A percentile compares a stretch with the other conserved stretches of the same genome.
Evolutionary conservation across 1,139 yeast genomes (phyloP).

Genomic region (Torulaspora globosa): DNA sequence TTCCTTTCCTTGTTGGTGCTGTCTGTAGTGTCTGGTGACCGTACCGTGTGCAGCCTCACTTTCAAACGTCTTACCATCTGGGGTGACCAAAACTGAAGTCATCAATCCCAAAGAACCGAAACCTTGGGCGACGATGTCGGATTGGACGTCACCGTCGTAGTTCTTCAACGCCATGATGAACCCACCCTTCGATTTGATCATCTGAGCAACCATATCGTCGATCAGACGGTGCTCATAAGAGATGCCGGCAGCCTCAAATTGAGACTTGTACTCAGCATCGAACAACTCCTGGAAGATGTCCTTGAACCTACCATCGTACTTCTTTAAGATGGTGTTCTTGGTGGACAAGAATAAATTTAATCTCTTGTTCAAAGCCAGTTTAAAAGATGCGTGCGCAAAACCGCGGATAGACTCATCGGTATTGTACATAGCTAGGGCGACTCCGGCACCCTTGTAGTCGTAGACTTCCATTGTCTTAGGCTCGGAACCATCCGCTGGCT

Average conservation of each 20-base stretch:
- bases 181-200: conserved; percentile 82
- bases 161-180: conserved; percentile 79
- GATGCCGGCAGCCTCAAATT: conserved; percentile 63
- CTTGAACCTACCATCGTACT: conserved; percentile 77
- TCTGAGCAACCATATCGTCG: conserved; percentile 87
- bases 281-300: conserved; percentile 70
- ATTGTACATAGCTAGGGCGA: conserved; percentile 78
- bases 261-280: conserved; percentile 51
- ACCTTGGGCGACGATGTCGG: conserved; percentile 83
- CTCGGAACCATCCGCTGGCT: conserved; percentile 48
- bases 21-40: conserved; percentile 82
- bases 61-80: conserved; percentile 80
- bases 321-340: conserved; percentile 75
- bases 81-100: conserved; percentile 82
- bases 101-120: conserved; percentile 79
- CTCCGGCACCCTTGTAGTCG: conserved; percentile 60
- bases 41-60: conserved; percentile 88
- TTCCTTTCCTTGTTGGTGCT: conserved; percentile 77
- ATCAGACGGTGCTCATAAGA: conserved; percentile 79
- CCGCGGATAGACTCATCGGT: conserved; percentile 76
- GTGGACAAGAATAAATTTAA: conserved; percentile 69
- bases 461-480: conserved; percentile 50
- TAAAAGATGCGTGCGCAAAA: conserved; percentile 75
- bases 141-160: conserved; percentile 83
- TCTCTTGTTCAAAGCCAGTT: conserved; percentile 62